Percentiles rank a stretch among this genome's conserved stretches.
phyloP scores from a whole-genome alignment of 2,329 filamentous ascomycete genomes.

The Fusarium mexicanum region DNA sequence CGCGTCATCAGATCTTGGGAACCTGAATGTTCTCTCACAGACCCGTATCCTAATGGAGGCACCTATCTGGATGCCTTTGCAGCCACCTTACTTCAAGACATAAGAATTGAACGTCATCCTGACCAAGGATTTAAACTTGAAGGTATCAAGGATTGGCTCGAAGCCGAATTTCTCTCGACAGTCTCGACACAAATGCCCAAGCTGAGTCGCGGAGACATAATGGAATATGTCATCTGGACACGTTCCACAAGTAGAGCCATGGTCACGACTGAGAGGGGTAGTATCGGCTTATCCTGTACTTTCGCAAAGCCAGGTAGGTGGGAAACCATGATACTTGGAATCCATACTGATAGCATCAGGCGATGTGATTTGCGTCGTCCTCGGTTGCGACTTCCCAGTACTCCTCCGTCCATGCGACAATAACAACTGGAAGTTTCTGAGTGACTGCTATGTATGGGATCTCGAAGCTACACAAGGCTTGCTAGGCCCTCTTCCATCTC shows the following conservation, averaged over 20 bases:
- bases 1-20: background rate
- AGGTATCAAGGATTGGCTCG: background rate
- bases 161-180: background rate
- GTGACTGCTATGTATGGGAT: background rate
- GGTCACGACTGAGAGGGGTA: background rate
- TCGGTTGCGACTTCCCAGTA: background rate
- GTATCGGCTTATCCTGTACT: background rate
- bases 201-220: background rate
- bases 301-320: background rate
- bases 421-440: background rate
- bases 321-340: rapidly evolving
- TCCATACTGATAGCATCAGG: rapidly evolving
- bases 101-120: background rate
- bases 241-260: background rate
- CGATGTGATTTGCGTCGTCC: background rate
- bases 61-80: background rate
- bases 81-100: background rate
- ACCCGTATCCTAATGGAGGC: background rate
- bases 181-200: background rate
- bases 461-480: background rate
- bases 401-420: background rate
- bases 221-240: background rate
- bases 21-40: background rate
- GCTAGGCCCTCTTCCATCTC: background rate
- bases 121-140: too few species aligned